These are phyloP conservation scores for Rhizopogon rudus DNA, from an alignment of 768 basidiomycete genomes.

Conservation along the genomic window DNA sequence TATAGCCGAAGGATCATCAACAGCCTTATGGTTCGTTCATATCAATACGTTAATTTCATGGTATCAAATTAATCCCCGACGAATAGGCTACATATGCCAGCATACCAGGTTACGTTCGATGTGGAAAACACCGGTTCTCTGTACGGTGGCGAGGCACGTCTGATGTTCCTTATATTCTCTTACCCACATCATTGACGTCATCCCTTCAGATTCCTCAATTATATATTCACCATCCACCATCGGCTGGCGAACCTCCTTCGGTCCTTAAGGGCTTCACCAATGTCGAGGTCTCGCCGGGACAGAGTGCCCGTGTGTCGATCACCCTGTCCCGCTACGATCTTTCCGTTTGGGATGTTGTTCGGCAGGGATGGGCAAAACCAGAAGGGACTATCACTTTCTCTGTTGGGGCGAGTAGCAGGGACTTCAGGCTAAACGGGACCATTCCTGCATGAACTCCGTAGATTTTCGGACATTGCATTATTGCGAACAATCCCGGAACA, in stretches of 20 bases:
- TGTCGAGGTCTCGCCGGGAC: constrained; percentile 42
- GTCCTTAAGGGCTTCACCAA: constrained; percentile 69
- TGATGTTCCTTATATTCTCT: not conserved
- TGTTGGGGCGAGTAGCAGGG: constrained; percentile 66
- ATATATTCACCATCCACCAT: constrained; percentile 63
- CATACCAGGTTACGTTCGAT: constrained; percentile 55
- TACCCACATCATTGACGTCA: not conserved
- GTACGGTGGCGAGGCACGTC: constrained; percentile 53
- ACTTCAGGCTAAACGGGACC: constrained; percentile 47
- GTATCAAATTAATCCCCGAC: constrained; percentile 3
- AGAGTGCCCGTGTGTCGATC: constrained; percentile 44
- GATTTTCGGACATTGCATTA: not conserved
- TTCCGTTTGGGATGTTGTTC: constrained; percentile 69
- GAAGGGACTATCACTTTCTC: constrained; percentile 56
- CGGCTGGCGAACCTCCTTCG: constrained; percentile 65
- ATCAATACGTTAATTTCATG: not conserved
- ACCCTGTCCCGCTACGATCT: constrained; percentile 64
- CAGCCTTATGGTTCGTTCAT: constrained; percentile 49
- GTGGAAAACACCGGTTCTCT: constrained; percentile 60
- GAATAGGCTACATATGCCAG: constrained; percentile 62
- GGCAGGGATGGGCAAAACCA: constrained; percentile 74
- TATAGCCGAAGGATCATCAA: constrained; percentile 51
- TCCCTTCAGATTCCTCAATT: constrained; percentile 60
- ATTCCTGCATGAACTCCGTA: constrained; percentile 12
- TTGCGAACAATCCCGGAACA: no score